phyloP scores from a whole-genome alignment of 192 early-diverging fungal species.

The Coemansia sp. region DNA sequence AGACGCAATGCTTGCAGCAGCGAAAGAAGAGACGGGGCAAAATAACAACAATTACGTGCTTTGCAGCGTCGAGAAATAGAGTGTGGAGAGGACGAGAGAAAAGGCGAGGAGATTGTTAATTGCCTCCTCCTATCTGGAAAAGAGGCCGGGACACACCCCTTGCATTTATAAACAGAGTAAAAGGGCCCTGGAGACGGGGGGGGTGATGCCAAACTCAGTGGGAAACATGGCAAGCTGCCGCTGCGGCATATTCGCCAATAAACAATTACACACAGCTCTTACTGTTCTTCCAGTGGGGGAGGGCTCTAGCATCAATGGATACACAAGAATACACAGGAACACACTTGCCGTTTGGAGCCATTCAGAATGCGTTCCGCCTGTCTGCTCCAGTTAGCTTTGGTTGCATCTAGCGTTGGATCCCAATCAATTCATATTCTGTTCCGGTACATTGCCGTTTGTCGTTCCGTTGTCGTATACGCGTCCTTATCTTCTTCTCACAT shows the following conservation, averaged over 20 bases:
- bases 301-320: no score
- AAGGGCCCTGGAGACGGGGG: neutral
- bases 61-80: neutral
- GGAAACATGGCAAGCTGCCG: neutral
- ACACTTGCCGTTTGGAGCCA: no score
- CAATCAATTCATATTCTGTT: neutral
- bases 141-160: neutral
- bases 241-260: neutral
- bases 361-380: no score
- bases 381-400: neutral
- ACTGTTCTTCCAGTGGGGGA: no score
- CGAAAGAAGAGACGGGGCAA: neutral
- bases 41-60: neutral
- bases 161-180: slow-evolving; percentile 1
- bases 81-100: neutral
- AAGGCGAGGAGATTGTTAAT: neutral
- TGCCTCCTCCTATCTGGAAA: no score
- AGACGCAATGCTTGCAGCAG: neutral
- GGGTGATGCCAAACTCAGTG: neutral
- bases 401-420: neutral
- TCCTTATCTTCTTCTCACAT: neutral
- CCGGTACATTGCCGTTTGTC: neutral
- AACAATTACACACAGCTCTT: no score
- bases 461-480: neutral
- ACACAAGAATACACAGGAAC: no score